phyloP scores from a whole-genome alignment of 257 asterid genomes.

The Phtheirospermum japonicum region DNA sequence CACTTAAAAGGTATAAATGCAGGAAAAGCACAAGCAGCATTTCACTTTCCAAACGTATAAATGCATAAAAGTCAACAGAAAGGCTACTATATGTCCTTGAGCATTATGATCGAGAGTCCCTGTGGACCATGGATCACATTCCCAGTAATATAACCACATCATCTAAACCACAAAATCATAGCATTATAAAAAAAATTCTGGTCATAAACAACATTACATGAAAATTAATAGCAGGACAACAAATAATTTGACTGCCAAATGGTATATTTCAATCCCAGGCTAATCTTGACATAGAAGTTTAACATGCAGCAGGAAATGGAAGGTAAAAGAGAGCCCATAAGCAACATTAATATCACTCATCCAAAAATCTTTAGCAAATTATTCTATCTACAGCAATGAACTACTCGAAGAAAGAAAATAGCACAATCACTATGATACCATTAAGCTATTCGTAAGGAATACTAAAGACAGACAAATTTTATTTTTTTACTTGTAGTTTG shows the following conservation, averaged over 20 bases:
- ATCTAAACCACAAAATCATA: constrained; percentile 10
- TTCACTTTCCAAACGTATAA: not conserved
- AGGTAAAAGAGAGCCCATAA: constrained; percentile 21
- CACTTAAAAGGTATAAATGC: constrained; percentile 2
- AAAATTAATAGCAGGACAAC: constrained; percentile 18
- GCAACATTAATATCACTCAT: not conserved
- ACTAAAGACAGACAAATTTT: constrained; percentile 4
- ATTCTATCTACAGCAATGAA: constrained; percentile 15
- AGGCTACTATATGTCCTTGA: constrained; percentile 4
- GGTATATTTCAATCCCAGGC: no score
- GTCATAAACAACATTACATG: not conserved
- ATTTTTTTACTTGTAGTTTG: constrained; percentile 17
- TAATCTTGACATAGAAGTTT: no score
- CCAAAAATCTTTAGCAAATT: constrained; percentile 10
- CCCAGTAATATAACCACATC: not conserved
- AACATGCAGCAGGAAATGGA: constrained; percentile 8
- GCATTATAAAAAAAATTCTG: not conserved
- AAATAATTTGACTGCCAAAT: not conserved
- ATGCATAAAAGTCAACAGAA: not conserved
- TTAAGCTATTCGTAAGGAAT: constrained; percentile 15
- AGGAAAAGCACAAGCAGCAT: constrained; percentile 1
- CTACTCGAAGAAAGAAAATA: constrained; percentile 9
- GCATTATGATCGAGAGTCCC: constrained; percentile 8
- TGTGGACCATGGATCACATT: not conserved
- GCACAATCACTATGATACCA: constrained; percentile 5